Percentiles rank a stretch among this genome's conserved stretches.
These are phyloP conservation scores for Trichoderma sp. DNA, from an alignment of 2,329 filamentous ascomycete genomes.

Conservation along the genomic window DNA sequence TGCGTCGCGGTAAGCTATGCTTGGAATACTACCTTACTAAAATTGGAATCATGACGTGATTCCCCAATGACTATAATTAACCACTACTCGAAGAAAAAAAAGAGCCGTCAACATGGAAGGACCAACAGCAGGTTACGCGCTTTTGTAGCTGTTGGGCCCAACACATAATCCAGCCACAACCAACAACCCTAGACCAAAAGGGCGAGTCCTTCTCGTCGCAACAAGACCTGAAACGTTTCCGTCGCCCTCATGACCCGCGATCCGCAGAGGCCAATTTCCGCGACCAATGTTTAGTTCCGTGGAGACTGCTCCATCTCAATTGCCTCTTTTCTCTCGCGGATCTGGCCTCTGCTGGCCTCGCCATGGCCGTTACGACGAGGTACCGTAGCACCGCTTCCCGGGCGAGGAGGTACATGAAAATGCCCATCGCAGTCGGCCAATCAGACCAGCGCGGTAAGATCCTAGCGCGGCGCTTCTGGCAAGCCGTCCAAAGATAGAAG, in stretches of 20 bases:
- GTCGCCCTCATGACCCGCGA: conserved; percentile 5
- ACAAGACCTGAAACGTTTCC: conserved; percentile 26
- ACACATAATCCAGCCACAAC: not conserved
- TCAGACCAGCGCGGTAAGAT: conserved; percentile 29
- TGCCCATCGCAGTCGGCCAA: conserved; percentile 23
- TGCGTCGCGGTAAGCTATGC: not conserved
- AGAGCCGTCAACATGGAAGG: not conserved
- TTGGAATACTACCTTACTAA: not conserved
- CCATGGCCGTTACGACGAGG: conserved; percentile 1
- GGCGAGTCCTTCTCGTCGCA: not conserved
- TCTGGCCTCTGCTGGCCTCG: conserved; percentile 18
- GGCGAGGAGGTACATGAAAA: not conserved
- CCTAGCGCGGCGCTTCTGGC: conserved; percentile 26
- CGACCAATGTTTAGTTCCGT: not conserved
- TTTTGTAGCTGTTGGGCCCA: conserved; percentile 23
- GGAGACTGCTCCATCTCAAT: not conserved
- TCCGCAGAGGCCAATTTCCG: conserved; percentile 10
- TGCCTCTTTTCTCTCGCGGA: not conserved
- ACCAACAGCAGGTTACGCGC: conserved; percentile 22
- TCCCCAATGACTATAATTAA: conserved; percentile 10
- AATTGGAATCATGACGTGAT: conserved; percentile 24
- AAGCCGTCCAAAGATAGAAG: conserved; percentile 22
- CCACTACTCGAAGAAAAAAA: not conserved
- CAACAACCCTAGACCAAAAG: not conserved
- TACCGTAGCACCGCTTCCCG: conserved; percentile 6